phyloP scores from a whole-genome alignment of 1,139 yeast genomes.

The Geotrichum europaeum region DNA sequence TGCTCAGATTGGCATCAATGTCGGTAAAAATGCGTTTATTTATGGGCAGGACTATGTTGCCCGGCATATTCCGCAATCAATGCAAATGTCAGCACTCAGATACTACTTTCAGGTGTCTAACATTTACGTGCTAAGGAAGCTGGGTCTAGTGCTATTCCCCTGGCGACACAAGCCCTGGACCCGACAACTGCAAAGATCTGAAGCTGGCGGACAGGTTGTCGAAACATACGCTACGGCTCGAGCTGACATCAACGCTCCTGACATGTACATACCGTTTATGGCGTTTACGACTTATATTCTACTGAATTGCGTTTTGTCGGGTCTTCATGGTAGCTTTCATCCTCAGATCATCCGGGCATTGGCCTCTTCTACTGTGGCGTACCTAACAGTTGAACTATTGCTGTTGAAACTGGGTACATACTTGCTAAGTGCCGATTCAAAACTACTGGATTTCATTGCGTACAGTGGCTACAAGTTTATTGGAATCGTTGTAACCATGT shows the following conservation, averaged over 20 bases:
- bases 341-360: conserved; percentile 88
- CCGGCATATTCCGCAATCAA: conserved; percentile 44
- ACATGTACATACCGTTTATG: conserved; percentile 91
- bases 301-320: conserved; percentile 79
- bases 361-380: conserved; percentile 85
- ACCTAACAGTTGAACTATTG: conserved; percentile 63
- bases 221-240: conserved; percentile 65
- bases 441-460: conserved; percentile 76
- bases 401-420: conserved; percentile 60
- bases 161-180: conserved; percentile 68
- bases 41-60: conserved; percentile 67
- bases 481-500: conserved; percentile 39
- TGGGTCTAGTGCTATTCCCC: conserved; percentile 74
- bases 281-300: conserved; percentile 84
- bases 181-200: conserved; percentile 35
- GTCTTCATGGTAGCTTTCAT: conserved; percentile 84
- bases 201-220: conserved; percentile 31
- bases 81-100: conserved; percentile 48
- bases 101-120: conserved; percentile 92
- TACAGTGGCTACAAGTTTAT: conserved; percentile 95
- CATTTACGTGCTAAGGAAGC: conserved; percentile 70
- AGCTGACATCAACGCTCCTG: conserved; percentile 91
- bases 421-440: conserved; percentile 50
- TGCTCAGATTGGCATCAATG: conserved; percentile 79
- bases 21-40: conserved; percentile 77